Evolutionary conservation across 2,329 filamentous ascomycete genomes (phyloP).

Genomic region (Capronia epimyces): DNA sequence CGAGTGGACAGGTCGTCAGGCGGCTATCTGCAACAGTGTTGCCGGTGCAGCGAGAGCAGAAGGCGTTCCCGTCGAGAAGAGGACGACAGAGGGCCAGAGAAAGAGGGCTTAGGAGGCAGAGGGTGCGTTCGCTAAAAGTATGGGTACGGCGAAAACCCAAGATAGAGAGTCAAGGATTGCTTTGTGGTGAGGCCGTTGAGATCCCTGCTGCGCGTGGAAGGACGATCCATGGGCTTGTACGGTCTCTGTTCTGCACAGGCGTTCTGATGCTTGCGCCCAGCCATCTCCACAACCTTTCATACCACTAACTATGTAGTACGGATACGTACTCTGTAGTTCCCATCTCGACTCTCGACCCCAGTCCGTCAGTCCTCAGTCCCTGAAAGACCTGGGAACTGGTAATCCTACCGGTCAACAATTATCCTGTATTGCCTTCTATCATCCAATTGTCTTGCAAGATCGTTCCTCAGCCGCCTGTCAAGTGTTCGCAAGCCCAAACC

Average conservation of each 20-base stretch:
- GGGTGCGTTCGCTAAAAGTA: neutral
- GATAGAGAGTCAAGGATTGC: neutral
- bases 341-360: neutral
- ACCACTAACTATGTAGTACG: neutral
- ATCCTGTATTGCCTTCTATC: too few relatives aligned
- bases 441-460: too few relatives aligned
- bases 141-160: neutral
- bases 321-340: neutral
- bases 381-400: too few relatives aligned
- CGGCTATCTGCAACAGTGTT: slow-evolving; percentile 4
- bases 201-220: neutral
- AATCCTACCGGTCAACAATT: too few relatives aligned
- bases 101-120: too few relatives aligned
- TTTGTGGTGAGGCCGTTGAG: neutral
- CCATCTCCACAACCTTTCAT: neutral
- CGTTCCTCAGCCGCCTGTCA: too few relatives aligned
- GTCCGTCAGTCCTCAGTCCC: neutral
- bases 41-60: neutral
- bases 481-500: too few relatives aligned
- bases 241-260: neutral
- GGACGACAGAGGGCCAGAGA: neutral
- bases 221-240: neutral
- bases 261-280: slow-evolving; percentile 4
- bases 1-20: neutral
- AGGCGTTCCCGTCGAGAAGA: neutral